These are phyloP conservation scores for Populus tomentosa DNA, from an alignment of 441 rosid genomes.

Conservation along the genomic window DNA sequence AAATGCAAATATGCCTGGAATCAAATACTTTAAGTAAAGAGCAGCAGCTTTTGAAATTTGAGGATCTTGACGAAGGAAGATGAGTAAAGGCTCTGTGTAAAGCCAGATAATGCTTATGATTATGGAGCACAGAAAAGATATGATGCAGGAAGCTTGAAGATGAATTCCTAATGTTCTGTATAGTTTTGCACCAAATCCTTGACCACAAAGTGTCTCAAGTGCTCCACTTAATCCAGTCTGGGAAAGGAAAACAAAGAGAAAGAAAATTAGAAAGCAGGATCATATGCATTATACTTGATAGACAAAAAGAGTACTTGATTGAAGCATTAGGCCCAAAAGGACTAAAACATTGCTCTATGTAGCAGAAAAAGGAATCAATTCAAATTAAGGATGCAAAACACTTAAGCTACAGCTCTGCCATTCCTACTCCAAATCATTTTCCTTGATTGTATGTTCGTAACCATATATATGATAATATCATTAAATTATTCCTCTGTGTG, in stretches of 20 bases:
- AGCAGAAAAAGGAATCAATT: neutral
- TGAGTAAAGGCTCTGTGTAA: slow-evolving; percentile 41
- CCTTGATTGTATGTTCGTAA: neutral
- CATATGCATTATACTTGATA: neutral
- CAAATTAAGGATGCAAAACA: neutral
- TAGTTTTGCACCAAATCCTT: slow-evolving; percentile 64
- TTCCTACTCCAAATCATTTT: neutral
- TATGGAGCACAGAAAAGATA: slow-evolving; percentile 42
- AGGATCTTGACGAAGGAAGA: slow-evolving; percentile 50
- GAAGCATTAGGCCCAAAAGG: neutral
- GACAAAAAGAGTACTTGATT: neutral
- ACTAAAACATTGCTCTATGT: neutral
- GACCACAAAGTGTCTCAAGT: slow-evolving; percentile 81
- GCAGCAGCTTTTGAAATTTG: slow-evolving; percentile 43
- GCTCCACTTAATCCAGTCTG: slow-evolving; percentile 76
- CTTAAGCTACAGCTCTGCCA: neutral
- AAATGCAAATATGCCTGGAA: slow-evolving; percentile 64
- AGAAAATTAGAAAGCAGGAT: neutral
- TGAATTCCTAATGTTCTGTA: slow-evolving; percentile 59
- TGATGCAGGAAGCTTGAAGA: slow-evolving; percentile 70
- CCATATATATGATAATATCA: neutral
- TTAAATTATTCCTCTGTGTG: neutral
- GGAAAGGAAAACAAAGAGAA: neutral
- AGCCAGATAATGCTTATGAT: slow-evolving; percentile 49
- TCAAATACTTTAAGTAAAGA: slow-evolving; percentile 45